Base-by-base conservation (phyloP, 2,329 filamentous ascomycete genomes). In the Monilinia fructicola region DNA sequence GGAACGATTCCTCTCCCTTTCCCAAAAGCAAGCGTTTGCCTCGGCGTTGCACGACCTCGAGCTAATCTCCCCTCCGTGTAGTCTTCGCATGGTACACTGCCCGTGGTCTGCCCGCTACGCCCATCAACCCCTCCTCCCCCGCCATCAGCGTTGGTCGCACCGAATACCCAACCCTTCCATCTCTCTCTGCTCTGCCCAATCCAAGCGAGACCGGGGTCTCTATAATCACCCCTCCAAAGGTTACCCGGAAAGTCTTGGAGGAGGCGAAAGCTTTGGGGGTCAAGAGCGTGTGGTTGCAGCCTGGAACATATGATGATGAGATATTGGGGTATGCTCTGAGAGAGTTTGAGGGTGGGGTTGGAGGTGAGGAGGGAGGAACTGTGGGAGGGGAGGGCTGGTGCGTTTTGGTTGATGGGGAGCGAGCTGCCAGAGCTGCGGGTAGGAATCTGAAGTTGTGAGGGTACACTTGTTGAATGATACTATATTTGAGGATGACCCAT, bases 61-160 rank as follows among this genome's bases (percentile, higher is more conserved):
- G 9, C 46, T 68, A 12, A 72, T 68, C 52, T 9, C 3, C 21
- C 12, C 38, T 66, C 48, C 69, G 55, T 66, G 67, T 63, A 96
- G 93, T 98, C 71, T 92, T 97, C 76, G 86, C 86, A 18, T 98
- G 94, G 94, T 98, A 98, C 78, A 85, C 91, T 66, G 77, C 82
- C 44, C 92, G 92, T 79, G 82, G 83, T 48, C 85, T 98, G 52
- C 87, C 90, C 10, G 92, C 89, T 5, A 92, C 88, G 0, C 92
- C 94, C 12, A 85, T 98, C 78, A 97, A 98, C 79, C 93, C 94
- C 0, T 83, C 83, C 58, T 80, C 85, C 4, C 75, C 87, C 9
- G 81, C 82, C 67, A 90, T 97, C 74, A 81, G 81, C n/a, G 85
- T 92, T 46, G 80, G 79, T 28, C 79, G 79, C 2, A 56, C 68